Evolutionary conservation across 345 rosid species (phyloP).

Genomic region (Citrus glauca): DNA sequence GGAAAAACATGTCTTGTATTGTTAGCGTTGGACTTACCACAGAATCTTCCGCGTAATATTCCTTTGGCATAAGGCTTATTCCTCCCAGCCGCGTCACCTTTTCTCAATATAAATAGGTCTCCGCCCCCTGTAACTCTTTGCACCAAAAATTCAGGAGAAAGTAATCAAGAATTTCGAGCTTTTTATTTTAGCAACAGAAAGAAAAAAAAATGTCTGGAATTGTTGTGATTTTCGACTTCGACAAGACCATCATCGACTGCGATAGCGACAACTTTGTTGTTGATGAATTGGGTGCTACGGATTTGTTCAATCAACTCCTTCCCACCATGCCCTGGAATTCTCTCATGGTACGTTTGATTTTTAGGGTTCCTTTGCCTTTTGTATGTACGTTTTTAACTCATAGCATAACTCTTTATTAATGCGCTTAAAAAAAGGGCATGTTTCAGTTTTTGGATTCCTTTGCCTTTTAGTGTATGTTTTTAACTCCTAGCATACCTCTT

Average conservation of each 20-base stretch:
- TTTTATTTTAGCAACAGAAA: background rate
- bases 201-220: conserved; percentile 34
- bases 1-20: background rate
- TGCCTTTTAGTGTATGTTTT: background rate
- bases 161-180: background rate
- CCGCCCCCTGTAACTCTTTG: background rate
- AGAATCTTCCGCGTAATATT: conserved; percentile 36
- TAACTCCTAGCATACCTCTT: background rate
- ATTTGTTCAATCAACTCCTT: conserved; percentile 73
- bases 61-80: conserved; percentile 29
- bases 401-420: background rate
- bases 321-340: conserved; percentile 93
- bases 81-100: background rate
- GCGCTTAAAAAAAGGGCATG: conserved; percentile 28
- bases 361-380: background rate
- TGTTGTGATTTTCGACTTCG: conserved; percentile 74
- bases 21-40: background rate
- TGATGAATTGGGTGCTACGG: conserved; percentile 71
- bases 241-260: conserved; percentile 80
- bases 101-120: conserved; percentile 38
- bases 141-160: background rate
- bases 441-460: background rate
- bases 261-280: conserved; percentile 88
- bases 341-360: conserved; percentile 50
- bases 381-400: background rate